Conservation (phyloP, 192 early-diverging fungal species). For the Rhizoclosmatium globosum region DNA sequence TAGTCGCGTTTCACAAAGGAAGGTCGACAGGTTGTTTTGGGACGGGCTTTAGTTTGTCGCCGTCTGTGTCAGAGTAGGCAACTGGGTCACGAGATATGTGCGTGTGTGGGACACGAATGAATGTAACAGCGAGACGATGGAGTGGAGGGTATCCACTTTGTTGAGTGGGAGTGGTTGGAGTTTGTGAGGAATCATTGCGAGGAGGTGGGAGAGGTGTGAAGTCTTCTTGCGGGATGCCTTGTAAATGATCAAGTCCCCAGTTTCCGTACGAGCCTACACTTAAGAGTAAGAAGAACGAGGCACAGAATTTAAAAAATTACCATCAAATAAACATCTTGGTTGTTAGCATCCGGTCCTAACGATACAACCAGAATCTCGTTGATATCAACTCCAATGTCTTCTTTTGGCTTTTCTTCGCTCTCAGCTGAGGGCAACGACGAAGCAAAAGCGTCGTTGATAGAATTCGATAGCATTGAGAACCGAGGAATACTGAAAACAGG, state of each 20-base stretch:
- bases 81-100: conserved; percentile 65
- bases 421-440: background rate
- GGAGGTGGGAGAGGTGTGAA: background rate
- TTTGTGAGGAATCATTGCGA: background rate
- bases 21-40: conserved; percentile 26
- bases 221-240: conserved; percentile 64
- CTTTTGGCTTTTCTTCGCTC: conserved; percentile 41
- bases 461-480: conserved; percentile 37
- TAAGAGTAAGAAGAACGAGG: conserved; percentile 7
- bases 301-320: conserved; percentile 52
- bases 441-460: conserved; percentile 20
- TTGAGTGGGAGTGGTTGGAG: conserved; percentile 10
- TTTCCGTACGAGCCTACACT: conserved; percentile 65
- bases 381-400: conserved; percentile 55
- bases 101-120: conserved; percentile 70
- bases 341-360: conserved; percentile 62
- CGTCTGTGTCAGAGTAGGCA: conserved; percentile 47
- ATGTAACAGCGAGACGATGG: conserved; percentile 71
- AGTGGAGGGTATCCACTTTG: conserved; percentile 17
- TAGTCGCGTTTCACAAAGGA: conserved; percentile 44
- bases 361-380: conserved; percentile 74
- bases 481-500: conserved; percentile 42
- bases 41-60: conserved; percentile 53
- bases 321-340: conserved; percentile 72
- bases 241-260: conserved; percentile 78